Base-by-base conservation (phyloP, 2,329 filamentous ascomycete species). In the Fusarium ramigenum region DNA sequence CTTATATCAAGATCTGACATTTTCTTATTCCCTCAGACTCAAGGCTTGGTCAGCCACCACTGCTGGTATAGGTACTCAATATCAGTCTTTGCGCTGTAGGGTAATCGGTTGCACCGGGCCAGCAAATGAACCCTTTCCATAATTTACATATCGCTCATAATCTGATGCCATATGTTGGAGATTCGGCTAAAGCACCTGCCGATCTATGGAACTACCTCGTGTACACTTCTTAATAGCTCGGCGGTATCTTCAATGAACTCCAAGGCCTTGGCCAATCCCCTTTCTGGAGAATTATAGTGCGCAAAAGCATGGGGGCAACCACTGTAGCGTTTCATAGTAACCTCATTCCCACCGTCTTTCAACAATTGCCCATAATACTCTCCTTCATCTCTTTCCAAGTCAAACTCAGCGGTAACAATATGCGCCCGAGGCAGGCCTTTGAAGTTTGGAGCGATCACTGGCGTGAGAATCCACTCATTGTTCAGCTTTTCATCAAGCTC, bases 261-360 rank as follows among this genome's bases (percentile, higher is more conserved):
- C 2, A 61, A 30, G 9, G 23, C 32, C n/a, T 52, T 64, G 0
- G 37, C 6, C 8, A 64, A 4, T 6, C 61, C 61, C 5, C 39
- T 42, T 3, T 44, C 56, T 5, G 56, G 56, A 16, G 61, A 37
- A 1, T 44, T 64, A 2, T 64, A 61, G 5, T 61, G 56, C 4
- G 43, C 61, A 44, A 64, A 64, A 4, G 61, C 61, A 14, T 64
- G 61, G 4, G 61, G 61, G 9, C 44, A 61, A 1, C 61, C 56
- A 2, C 1, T 3, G 4, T 64, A 64, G 11, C 61, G 23, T 3
- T 61, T 61, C 5, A 2, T 1, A 0, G 37, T 61, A 1, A 52
- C 56, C 1, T 2, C 3, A 1, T 61, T 64, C 2, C 61, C 44
- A 0, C n/a, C 44, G 0, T 28, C 2, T 4, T 7, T 7, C 3